These are phyloP conservation scores for Flaveria ramosissima DNA, from an alignment of 129 eudicot species.

Conservation along the genomic window DNA sequence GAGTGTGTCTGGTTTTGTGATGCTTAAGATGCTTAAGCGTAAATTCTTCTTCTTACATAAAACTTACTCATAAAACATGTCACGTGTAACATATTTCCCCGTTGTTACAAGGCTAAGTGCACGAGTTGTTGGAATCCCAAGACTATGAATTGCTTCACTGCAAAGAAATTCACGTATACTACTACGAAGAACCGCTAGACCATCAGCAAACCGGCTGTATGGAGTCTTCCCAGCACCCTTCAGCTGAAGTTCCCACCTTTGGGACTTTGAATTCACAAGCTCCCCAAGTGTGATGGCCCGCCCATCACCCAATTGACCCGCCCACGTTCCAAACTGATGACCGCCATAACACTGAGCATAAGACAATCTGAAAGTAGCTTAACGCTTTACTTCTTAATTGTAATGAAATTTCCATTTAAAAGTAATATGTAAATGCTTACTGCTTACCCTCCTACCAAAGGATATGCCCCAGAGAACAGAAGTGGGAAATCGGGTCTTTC, in stretches of 20 bases:
- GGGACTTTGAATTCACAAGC: conserved; percentile 59
- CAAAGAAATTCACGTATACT: conserved; percentile 95
- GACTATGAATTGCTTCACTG: conserved; percentile 93
- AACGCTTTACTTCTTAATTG: neutral
- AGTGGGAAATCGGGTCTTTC: conserved; percentile 82
- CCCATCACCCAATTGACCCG: conserved; percentile 98
- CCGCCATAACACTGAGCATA: conserved; percentile 99
- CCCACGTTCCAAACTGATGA: conserved; percentile 97
- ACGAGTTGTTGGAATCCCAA: conserved; percentile 95
- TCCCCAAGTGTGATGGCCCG: conserved; percentile 97
- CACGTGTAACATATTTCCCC: conserved; percentile 80
- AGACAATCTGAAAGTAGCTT: conserved; percentile 46
- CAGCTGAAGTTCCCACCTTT: conserved; percentile 95
- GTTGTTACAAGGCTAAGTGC: conserved; percentile 94
- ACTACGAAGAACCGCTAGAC: conserved; percentile 90
- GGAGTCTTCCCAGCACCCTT: conserved; percentile 99
- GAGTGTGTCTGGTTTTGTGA: neutral
- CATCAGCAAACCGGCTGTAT: conserved; percentile 97
- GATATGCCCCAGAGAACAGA: conserved; percentile 77
- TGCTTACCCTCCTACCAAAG: conserved; percentile 82
- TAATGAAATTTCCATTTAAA: neutral
- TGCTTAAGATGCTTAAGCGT: conserved; percentile 3
- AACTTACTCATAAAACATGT: conserved; percentile 98
- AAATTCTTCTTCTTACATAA: neutral
- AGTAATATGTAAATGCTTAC: neutral